These are phyloP conservation scores for Fusarium liriodendri DNA, from an alignment of 2,329 filamentous ascomycete genomes.

Conservation along the genomic window DNA sequence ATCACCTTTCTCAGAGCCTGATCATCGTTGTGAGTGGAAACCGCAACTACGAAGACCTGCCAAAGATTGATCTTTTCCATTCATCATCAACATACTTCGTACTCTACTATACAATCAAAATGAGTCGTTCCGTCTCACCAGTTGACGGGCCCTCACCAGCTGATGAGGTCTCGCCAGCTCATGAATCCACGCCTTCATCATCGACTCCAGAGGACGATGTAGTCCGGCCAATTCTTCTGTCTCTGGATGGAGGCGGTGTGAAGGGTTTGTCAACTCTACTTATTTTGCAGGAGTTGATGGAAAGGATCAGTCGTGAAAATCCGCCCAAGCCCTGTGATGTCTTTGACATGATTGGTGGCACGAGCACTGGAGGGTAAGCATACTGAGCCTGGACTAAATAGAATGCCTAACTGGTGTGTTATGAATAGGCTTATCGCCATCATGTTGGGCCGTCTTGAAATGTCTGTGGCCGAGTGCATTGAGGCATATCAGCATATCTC, in stretches of 20 bases:
- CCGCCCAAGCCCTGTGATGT: background rate
- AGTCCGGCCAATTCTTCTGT: background rate
- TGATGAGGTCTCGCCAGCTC: background rate
- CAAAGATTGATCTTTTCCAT: background rate
- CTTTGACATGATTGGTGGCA: background rate
- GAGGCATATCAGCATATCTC: background rate
- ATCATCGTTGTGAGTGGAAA: background rate
- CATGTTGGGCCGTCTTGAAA: background rate
- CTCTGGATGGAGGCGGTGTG: background rate
- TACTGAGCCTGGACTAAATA: background rate
- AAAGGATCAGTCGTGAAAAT: background rate
- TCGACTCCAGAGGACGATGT: background rate
- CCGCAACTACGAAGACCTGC: background rate
- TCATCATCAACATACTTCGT: background rate
- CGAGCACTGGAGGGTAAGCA: background rate
- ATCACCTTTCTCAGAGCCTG: background rate
- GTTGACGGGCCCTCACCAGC: no score
- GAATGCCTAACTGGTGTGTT: background rate
- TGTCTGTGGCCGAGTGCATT: background rate
- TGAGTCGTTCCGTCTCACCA: background rate
- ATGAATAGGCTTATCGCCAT: background rate
- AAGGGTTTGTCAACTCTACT: background rate
- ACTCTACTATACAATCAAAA: background rate
- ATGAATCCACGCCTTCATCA: background rate
- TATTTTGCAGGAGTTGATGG: background rate